Evolutionary conservation across 2,329 filamentous ascomycete species (phyloP).

Genomic region (Westerdykella aurantiaca): DNA sequence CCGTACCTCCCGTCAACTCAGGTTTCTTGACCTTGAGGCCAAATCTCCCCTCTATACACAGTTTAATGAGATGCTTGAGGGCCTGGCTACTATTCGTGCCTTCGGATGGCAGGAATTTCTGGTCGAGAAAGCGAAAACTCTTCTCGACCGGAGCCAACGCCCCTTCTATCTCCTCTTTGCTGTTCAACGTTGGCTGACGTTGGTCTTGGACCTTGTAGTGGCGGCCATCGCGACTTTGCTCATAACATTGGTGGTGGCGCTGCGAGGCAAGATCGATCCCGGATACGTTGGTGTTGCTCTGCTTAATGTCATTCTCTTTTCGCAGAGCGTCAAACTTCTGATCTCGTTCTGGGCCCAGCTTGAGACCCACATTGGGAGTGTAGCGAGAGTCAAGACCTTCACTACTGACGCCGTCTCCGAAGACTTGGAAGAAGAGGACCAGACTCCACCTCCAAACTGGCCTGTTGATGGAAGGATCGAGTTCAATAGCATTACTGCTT

Average conservation of each 20-base stretch:
- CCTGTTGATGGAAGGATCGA: conserved; percentile 40
- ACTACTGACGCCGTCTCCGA: conserved; percentile 42
- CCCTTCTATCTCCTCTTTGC: conserved; percentile 45
- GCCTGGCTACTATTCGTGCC: conserved; percentile 47
- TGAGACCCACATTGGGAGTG: conserved; percentile 54
- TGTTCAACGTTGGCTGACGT: conserved; percentile 42
- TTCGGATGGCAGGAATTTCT: conserved; percentile 45
- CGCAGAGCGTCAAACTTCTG: conserved; percentile 47
- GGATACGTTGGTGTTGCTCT: conserved; percentile 51
- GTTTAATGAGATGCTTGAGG: conserved; percentile 47
- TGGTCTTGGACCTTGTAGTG: conserved; percentile 39
- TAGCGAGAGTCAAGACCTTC: conserved; percentile 52
- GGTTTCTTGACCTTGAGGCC: conserved; percentile 50
- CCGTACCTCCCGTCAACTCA: conserved; percentile 44
- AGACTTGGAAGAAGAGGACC: conserved; percentile 49
- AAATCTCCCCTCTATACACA: conserved; percentile 48
- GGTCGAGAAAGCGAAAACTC: conserved; percentile 31
- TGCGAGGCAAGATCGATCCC: conserved; percentile 39
- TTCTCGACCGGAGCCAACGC: conserved; percentile 40
- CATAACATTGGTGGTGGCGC: conserved; percentile 27
- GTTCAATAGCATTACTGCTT: conserved; percentile 42
- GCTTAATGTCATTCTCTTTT: conserved; percentile 51
- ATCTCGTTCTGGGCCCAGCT: conserved; percentile 52
- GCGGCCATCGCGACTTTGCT: conserved; percentile 38
- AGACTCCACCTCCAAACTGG: conserved; percentile 38